Base-by-base conservation (phyloP, 2,329 filamentous ascomycete genomes). In the Cladosporium sp. region DNA sequence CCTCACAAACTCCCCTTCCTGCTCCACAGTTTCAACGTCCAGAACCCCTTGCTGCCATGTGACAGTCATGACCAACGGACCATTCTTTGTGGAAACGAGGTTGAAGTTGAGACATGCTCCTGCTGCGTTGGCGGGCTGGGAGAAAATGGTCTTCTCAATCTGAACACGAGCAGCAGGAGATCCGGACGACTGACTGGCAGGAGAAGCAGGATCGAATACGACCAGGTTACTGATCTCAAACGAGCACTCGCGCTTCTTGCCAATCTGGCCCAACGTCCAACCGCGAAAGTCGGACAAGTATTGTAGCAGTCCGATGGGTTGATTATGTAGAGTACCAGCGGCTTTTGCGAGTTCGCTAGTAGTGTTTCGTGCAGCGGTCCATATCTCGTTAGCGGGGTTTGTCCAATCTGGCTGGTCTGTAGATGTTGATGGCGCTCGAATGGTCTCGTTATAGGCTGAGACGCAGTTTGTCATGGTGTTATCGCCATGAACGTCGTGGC, bases 201-300 rank as follows among this genome's bases (percentile, higher is more conserved):
- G 4, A 3, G 10, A 8, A 10, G 19, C 2, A 4, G 40, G 40
- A 7, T 73, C 66, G 60, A 79, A 75, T 2, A 65, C 69, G 28
- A 73, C 70, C 2, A 79, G 50, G 59, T 80, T 80, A 64, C 77
- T 80, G 8, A 80, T 56, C 62, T 78, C 76, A 54, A 75, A 79
- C 4, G 75, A 76, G 15, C 60, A 66, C 39, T 76, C 75, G 24
- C 77, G 68, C 25, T 60, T 58, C 53, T 72, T 62, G 4, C 73
- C 73, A 8, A 78, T 50, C 44, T 78, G 74, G 2, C 67, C 68
- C 8, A 64, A 44, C 3, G 70, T 68, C 77, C 77, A 80, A 8
- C 64, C 63, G 4, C 73, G 63, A 24, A 78, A 70, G 54, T 73
- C 71, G 4, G 67, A 67, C 1, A 73, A 60, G 47, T 79, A 80